Conservation (phyloP, 192 early-diverging fungal genomes). For the Coemansia sp. region DNA sequence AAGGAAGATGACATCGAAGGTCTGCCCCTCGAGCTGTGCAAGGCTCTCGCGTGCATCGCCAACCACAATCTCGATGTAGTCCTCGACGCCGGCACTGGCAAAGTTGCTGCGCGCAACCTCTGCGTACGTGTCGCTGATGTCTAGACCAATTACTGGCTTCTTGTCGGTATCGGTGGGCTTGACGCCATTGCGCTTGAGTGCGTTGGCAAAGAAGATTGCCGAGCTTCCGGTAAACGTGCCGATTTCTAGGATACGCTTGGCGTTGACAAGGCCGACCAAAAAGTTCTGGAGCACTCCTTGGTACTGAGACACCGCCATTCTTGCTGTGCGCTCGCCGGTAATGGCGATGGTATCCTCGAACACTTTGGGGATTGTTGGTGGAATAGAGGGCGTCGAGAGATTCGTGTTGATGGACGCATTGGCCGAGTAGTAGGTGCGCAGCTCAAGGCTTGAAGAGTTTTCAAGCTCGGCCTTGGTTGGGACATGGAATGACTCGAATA, state of each 20-base stretch:
- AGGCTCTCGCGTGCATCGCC: conserved; percentile 30
- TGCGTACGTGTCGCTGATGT: conserved; percentile 57
- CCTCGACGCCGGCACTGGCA: conserved; percentile 22
- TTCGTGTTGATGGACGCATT: conserved; percentile 34
- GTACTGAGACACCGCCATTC: conserved; percentile 52
- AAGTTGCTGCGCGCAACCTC: conserved; percentile 51
- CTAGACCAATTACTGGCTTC: conserved; percentile 54
- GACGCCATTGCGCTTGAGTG: conserved; percentile 51
- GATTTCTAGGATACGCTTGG: conserved; percentile 62
- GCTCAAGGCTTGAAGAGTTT: conserved; percentile 11
- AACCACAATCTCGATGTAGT: conserved; percentile 52
- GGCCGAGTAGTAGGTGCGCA: conserved; percentile 29
- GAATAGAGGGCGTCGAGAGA: conserved; percentile 19
- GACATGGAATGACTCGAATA: background rate
- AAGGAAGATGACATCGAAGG: conserved; percentile 66
- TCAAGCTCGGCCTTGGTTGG: conserved; percentile 14
- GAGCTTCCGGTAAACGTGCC: conserved; percentile 69
- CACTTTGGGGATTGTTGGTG: conserved; percentile 19
- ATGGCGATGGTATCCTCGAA: conserved; percentile 11
- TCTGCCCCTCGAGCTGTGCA: conserved; percentile 40
- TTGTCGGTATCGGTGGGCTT: conserved; percentile 12
- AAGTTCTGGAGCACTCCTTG: conserved; percentile 58
- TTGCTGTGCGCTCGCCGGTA: conserved; percentile 6
- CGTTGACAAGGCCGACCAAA: conserved; percentile 54
- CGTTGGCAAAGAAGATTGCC: conserved; percentile 69